Evolutionary conservation across 2,329 filamentous ascomycete species (phyloP), one percentile per base, ranked within the genome.

Genomic region (Diplocarpon rosae): DNA sequence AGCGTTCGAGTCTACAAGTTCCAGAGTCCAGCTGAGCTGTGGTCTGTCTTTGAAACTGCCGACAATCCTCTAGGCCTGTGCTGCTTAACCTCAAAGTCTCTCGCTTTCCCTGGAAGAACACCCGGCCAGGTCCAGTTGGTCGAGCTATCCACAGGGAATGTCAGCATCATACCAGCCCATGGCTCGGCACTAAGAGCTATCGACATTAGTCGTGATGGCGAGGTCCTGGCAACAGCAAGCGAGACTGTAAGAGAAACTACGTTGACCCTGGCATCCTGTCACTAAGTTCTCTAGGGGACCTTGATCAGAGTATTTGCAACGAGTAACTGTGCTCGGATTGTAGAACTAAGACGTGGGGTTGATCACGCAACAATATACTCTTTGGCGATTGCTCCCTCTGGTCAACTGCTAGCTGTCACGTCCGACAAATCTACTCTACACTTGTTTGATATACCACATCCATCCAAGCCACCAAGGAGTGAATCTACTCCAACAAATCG

Each of bases 341-440:
- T 78, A 32, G 92, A 98, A 65, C 73, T 95, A 39, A 80, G 92
- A 35, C 80, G 92, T 29, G 92, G 92, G 34, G 82, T 94, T 38
- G 92, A 98, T 58, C 83, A 80, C 30, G 89, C 92, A 13, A 79
- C 80, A 43, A 84, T 96, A 53, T 95, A 85, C 65, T 90, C 85
- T 1, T 71, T 98, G 10, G 82, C 83, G 10, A 92, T 98, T 62
- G 93, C 85, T 15, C 89, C 89, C 0, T 80, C 80, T 1, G 85
- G 83, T 41, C 76, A 73, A 35, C 75, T 88, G 59, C 73, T 96
- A 10, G 92, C 92, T 20, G 90, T 88, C 50, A 96, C 90, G 1
- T 95, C 89, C 1, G 92, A 98, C 69, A 98, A 96, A 66, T 89
- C 86, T 5, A 98, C 89, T 0, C 71, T 98, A 10, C 92, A 98